Percentiles rank a stretch among this genome's conserved stretches.
These are phyloP conservation scores for Maudiozyma pseudohumilis DNA, from an alignment of 805 yeast species.

Conservation along the genomic window DNA sequence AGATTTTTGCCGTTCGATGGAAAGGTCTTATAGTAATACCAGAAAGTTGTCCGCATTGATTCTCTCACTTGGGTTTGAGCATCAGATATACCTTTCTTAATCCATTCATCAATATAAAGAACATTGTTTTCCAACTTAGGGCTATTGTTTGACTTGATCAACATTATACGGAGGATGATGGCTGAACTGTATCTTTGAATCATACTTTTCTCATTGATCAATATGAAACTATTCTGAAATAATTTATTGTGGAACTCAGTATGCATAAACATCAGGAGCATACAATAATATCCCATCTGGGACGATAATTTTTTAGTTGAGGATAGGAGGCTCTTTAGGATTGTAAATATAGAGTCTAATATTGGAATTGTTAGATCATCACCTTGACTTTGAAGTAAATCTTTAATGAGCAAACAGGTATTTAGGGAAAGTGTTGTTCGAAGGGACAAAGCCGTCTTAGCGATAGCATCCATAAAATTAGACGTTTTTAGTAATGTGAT, in stretches of 20 bases:
- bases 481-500: constrained; percentile 27
- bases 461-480: constrained; percentile 47
- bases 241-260: constrained; percentile 45
- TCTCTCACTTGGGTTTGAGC: constrained; percentile 77
- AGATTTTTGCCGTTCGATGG: constrained; percentile 41
- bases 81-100: constrained; percentile 58
- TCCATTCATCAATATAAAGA: constrained; percentile 35
- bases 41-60: constrained; percentile 59
- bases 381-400: constrained; percentile 30
- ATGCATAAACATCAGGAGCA: constrained; percentile 44
- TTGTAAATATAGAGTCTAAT: constrained; percentile 28
- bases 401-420: constrained; percentile 71
- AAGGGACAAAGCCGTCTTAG: constrained; percentile 59
- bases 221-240: constrained; percentile 38
- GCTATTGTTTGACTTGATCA: constrained; percentile 40
- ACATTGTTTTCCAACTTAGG: constrained; percentile 30
- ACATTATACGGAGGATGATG: constrained; percentile 54
- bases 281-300: constrained; percentile 29
- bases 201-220: constrained; percentile 59
- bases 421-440: constrained; percentile 74
- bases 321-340: constrained; percentile 27
- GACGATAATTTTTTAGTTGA: constrained; percentile 33
- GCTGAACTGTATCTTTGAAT: constrained; percentile 64
- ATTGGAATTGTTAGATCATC: constrained; percentile 24
- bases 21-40: constrained; percentile 53